Evolutionary conservation across 768 basidiomycete genomes (phyloP).

Genomic region (Solioccasus polychromus): DNA sequence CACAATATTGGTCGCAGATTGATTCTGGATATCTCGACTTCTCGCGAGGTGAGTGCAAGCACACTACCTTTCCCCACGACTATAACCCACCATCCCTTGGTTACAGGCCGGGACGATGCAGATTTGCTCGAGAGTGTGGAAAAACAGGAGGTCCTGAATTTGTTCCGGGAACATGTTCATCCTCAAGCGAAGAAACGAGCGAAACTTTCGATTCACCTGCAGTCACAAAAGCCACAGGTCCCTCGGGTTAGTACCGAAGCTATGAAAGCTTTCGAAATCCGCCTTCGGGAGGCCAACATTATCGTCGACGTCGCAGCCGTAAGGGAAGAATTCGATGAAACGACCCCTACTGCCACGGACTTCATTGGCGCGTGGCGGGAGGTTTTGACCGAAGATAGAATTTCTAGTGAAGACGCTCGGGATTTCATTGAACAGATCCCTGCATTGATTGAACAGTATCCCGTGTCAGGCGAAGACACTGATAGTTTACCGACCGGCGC

Average conservation of each 20-base stretch:
- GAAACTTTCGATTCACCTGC: conserved; percentile 83
- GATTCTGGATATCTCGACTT: conserved; percentile 86
- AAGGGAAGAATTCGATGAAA: conserved; percentile 50
- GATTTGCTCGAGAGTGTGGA: conserved; percentile 58
- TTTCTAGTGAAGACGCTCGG: conserved; percentile 39
- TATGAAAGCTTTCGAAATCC: conserved; percentile 55
- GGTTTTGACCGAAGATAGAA: conserved; percentile 39
- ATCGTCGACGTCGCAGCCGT: conserved; percentile 49
- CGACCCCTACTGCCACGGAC: conserved; percentile 53
- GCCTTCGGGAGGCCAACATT: conserved; percentile 48
- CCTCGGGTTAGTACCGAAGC: conserved; percentile 65
- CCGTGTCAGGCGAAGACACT: conserved; percentile 51
- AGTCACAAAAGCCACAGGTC: conserved; percentile 61
- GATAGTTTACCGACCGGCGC: conserved; percentile 46
- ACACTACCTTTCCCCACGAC: not conserved
- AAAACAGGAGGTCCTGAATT: conserved; percentile 68
- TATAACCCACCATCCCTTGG: not conserved
- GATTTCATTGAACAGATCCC: conserved; percentile 55
- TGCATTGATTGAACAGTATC: conserved; percentile 52
- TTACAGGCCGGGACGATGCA: conserved; percentile 71
- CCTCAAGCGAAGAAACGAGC: conserved; percentile 65
- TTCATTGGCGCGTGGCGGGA: conserved; percentile 65
- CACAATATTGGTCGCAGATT: conserved; percentile 68
- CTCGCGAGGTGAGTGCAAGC: conserved; percentile 59
- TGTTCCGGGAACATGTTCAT: conserved; percentile 71